These are phyloP conservation scores for Pseudogymnoascus sp. DNA, from an alignment of 2,329 filamentous ascomycete genomes.

Conservation along the genomic window DNA sequence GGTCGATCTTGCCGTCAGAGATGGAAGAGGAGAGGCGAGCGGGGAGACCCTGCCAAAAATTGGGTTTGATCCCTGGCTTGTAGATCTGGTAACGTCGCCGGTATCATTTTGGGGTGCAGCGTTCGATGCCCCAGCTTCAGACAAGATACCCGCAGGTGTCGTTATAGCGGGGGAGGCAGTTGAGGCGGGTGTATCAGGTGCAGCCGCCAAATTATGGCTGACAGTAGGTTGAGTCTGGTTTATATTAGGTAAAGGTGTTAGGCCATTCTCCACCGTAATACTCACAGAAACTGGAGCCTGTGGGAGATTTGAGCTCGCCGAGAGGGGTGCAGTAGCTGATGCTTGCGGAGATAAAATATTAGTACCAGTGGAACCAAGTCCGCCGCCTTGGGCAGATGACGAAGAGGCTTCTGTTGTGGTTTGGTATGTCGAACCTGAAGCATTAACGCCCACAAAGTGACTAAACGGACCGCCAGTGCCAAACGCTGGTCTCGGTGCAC, in stretches of 20 bases:
- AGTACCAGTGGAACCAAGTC: neutral
- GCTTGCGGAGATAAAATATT: neutral
- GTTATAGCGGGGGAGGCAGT: neutral
- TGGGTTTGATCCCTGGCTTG: neutral
- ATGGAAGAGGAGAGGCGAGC: neutral
- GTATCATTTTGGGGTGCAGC: neutral
- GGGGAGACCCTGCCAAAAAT: neutral
- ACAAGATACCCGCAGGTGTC: too few relatives aligned
- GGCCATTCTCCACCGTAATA: neutral
- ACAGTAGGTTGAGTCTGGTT: neutral
- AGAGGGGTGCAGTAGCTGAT: neutral
- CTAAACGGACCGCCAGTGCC: neutral
- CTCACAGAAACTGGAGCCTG: neutral
- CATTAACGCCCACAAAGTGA: neutral
- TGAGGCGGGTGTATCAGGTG: neutral
- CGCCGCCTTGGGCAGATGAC: neutral
- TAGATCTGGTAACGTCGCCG: neutral
- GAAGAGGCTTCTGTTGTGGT: neutral
- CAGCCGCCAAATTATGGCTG: neutral
- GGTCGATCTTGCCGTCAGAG: neutral
- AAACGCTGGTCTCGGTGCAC: neutral
- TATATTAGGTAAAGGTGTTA: neutral
- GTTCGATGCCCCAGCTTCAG: neutral
- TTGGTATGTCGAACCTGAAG: neutral
- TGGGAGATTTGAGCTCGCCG: neutral